Base-by-base conservation (phyloP, 352 stramenopile species). In the Phytopythium boreale region DNA sequence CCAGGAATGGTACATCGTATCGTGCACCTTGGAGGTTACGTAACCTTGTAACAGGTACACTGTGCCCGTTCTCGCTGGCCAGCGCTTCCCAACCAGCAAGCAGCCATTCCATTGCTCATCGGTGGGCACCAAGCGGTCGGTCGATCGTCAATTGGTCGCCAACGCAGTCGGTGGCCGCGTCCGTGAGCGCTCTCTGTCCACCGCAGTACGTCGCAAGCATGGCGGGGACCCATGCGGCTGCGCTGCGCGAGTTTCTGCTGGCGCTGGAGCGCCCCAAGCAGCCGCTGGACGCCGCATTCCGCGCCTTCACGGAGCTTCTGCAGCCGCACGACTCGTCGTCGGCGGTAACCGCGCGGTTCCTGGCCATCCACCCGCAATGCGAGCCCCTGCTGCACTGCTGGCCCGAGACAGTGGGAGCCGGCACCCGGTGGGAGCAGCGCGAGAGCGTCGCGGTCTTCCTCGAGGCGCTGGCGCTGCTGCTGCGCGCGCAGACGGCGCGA, bases 371-470 rank as follows among this genome's bases (percentile, higher is more conserved):
- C 52, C 68, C 82, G 6, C 77, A 87, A 24, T 70, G 73, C 22
- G 80, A 92, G 46, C 74, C 84, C 24, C 47, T 94, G 17, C 36
- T 94, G 44, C 75, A 72, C 55, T 67, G 87, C 37, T 94, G 86
- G 86, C 86, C 83, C 0, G 82, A 90, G 41, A 61, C 79, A 14
- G 68, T 70, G 46, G 76, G 77, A 49, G 71, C 62, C 36, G 72
- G 69, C 53, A 79, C 66, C 61, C 83, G 86, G 37, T 94, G 82
- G 80, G 71, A 77, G 55, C 70, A 74, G 37, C 86, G 86, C 31
- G 80, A 92, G 56, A 92, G 81, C 50, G 84, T 93, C 43, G 84
- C 82, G 11, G 62, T 66, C 5, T 89, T 88, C 66, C 66, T 96
- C n/a, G 73, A 89, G 51, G 62, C 88, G 24, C 65, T 88, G 7